Percentiles rank a stretch among this genome's conserved stretches.
phyloP scores from a whole-genome alignment of 2,329 filamentous ascomycete species.

The Fusarium keratoplasticum region DNA sequence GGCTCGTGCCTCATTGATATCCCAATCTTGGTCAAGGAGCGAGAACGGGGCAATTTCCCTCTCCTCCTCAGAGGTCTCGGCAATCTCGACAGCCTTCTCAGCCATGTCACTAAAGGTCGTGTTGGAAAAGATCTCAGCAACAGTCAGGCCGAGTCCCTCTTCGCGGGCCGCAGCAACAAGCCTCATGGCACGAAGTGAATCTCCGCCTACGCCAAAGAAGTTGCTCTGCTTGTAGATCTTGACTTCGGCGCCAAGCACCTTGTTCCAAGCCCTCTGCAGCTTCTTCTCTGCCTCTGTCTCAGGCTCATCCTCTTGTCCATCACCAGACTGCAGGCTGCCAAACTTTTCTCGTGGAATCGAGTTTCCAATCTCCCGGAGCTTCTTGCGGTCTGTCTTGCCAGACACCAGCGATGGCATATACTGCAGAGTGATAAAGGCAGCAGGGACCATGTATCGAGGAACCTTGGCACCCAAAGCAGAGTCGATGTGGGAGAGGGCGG shows the following conservation, averaged over 20 bases:
- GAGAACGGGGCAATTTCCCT: slow-evolving; percentile 52
- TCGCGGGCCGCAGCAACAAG: slow-evolving; percentile 58
- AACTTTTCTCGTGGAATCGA: not conserved
- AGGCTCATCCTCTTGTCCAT: not conserved
- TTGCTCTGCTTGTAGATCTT: slow-evolving; percentile 53
- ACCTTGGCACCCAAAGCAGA: slow-evolving; percentile 49
- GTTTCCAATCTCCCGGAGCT: not conserved
- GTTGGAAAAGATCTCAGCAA: not conserved
- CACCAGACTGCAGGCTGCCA: not conserved
- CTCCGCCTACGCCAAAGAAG: slow-evolving; percentile 62
- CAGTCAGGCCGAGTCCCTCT: not conserved
- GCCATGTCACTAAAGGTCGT: not conserved
- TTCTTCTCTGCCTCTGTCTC: not conserved
- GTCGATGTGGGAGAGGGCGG: slow-evolving; percentile 45
- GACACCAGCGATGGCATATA: slow-evolving; percentile 61
- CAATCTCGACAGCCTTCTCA: not conserved
- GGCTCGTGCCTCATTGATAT: slow-evolving; percentile 46
- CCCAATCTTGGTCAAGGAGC: slow-evolving; percentile 52
- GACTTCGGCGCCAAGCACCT: slow-evolving; percentile 50
- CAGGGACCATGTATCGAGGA: slow-evolving; percentile 61
- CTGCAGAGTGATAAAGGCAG: slow-evolving; percentile 58
- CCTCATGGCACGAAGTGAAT: slow-evolving; percentile 65
- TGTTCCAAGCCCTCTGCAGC: slow-evolving; percentile 48
- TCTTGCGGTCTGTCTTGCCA: slow-evolving; percentile 59
- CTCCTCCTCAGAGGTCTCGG: not conserved